Percentiles rank a stretch among this genome's conserved stretches.
phyloP scores from a whole-genome alignment of 2,329 filamentous ascomycete species.

The Neonectria sp. region DNA sequence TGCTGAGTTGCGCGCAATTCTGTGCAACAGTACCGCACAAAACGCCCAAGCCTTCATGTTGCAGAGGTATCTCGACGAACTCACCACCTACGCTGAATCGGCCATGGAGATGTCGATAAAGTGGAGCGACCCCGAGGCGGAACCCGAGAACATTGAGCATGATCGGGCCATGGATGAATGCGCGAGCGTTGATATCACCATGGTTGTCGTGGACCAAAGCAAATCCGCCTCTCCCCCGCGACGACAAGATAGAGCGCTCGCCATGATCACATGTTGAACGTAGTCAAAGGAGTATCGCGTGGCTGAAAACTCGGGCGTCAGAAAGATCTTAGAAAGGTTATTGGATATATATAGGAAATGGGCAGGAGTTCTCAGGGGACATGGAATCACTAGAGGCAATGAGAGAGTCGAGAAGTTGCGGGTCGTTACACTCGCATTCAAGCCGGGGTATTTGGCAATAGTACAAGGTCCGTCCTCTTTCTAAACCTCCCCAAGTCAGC shows the following conservation, averaged over 20 bases:
- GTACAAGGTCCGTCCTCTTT: slow-evolving; percentile 32
- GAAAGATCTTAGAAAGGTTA: not conserved
- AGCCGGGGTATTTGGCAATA: slow-evolving; percentile 32
- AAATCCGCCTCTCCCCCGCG: too few species aligned
- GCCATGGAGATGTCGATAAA: not conserved
- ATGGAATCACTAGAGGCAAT: not conserved
- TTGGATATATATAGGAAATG: not conserved
- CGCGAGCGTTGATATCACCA: too few species aligned
- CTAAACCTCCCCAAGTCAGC: slow-evolving; percentile 23
- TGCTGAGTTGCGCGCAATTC: not conserved
- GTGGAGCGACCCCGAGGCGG: not conserved
- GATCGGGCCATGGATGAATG: too few species aligned
- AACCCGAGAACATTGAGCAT: too few species aligned
- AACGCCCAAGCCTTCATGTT: not conserved
- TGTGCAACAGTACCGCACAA: not conserved
- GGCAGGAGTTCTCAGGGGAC: not conserved
- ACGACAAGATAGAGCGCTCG: too few species aligned
- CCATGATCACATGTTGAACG: not conserved
- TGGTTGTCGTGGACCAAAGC: too few species aligned
- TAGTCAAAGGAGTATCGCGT: too few species aligned
- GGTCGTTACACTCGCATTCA: slow-evolving; percentile 33
- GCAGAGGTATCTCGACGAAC: slow-evolving; percentile 8
- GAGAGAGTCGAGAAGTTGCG: not conserved
- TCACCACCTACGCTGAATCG: not conserved
- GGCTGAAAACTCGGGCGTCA: too few species aligned